A percentile compares a stretch with the other conserved stretches of the same genome.
Evolutionary conservation across 1,284 basidiomycete genomes (phyloP).

Genomic region (Phenoliferia sp.): DNA sequence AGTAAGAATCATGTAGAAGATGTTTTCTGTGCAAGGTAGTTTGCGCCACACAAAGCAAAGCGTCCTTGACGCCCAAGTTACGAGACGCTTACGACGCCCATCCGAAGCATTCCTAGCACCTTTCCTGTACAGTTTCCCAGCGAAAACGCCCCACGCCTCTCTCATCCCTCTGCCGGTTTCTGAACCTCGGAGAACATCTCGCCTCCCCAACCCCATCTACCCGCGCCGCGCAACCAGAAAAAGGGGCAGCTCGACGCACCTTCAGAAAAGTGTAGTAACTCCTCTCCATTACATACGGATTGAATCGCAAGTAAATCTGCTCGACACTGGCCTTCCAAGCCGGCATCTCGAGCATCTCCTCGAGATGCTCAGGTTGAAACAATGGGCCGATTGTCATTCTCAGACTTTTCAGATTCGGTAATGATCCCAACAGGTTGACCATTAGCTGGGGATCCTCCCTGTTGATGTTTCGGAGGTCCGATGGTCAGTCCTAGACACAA

Average conservation of each 20-base stretch:
- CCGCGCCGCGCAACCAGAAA: background rate
- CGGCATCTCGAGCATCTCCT: constrained; percentile 28
- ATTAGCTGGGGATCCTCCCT: constrained; percentile 35
- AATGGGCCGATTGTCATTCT: constrained; percentile 30
- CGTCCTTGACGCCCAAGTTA: too few species aligned
- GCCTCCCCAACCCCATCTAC: background rate
- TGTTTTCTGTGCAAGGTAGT: too few species aligned
- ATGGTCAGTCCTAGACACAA: background rate
- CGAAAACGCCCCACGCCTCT: too few species aligned
- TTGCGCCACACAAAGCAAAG: too few species aligned
- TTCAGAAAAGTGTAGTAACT: constrained; percentile 36
- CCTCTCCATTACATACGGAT: constrained; percentile 33
- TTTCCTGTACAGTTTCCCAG: too few species aligned
- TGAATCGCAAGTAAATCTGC: constrained; percentile 34
- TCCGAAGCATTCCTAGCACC: too few species aligned
- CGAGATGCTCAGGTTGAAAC: constrained; percentile 31
- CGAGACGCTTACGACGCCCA: too few species aligned
- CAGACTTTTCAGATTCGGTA: constrained; percentile 16
- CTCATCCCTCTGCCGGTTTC: too few species aligned
- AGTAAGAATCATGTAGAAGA: too few species aligned
- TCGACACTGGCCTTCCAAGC: constrained; percentile 13
- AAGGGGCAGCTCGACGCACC: constrained; percentile 12
- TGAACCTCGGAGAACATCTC: too few species aligned
- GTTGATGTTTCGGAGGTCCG: background rate
- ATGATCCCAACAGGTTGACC: constrained; percentile 28